Percentiles rank a stretch among this genome's conserved stretches.
Conservation (phyloP, 192 early-diverging fungal species). For the Backusella luteola region DNA sequence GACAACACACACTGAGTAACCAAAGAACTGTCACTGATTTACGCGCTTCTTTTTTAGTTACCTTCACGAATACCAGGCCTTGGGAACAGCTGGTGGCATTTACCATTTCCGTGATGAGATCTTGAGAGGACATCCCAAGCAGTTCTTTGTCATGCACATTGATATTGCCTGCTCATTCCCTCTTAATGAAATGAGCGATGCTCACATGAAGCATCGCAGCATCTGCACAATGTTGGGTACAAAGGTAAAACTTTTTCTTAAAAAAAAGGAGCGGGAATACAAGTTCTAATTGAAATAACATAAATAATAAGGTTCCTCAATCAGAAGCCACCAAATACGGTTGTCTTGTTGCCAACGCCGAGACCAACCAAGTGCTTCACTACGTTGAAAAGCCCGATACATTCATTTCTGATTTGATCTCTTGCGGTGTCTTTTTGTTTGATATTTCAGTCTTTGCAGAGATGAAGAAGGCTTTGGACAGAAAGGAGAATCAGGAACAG, state of each 20-base stretch:
- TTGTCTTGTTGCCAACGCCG: constrained; percentile 86
- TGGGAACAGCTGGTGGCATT: constrained; percentile 96
- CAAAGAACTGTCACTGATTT: not conserved
- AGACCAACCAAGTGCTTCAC: constrained; percentile 90
- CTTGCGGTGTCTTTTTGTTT: constrained; percentile 95
- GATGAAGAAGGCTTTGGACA: constrained; percentile 76
- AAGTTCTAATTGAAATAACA: too few relatives aligned
- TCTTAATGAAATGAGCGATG: constrained; percentile 78
- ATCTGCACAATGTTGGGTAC: constrained; percentile 89
- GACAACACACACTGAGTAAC: too few relatives aligned
- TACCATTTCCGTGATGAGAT: constrained; percentile 99
- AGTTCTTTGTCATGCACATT: constrained; percentile 95
- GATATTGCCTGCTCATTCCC: constrained; percentile 97
- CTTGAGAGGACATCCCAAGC: constrained; percentile 82
- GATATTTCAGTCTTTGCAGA: constrained; percentile 83
- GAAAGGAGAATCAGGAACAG: constrained; percentile 52
- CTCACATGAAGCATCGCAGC: constrained; percentile 81
- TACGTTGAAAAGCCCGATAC: constrained; percentile 99
- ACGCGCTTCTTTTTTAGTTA: constrained; percentile 58
- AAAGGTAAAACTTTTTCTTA: constrained; percentile 50
- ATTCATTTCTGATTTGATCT: constrained; percentile 92
- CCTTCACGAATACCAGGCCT: constrained; percentile 94
- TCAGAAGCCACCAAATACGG: constrained; percentile 82
- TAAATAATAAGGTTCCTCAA: not conserved
- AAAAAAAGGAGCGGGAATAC: not conserved